Evolutionary conservation across 2,329 filamentous ascomycete species (phyloP).

Genomic region (Diaporthe sp.): DNA sequence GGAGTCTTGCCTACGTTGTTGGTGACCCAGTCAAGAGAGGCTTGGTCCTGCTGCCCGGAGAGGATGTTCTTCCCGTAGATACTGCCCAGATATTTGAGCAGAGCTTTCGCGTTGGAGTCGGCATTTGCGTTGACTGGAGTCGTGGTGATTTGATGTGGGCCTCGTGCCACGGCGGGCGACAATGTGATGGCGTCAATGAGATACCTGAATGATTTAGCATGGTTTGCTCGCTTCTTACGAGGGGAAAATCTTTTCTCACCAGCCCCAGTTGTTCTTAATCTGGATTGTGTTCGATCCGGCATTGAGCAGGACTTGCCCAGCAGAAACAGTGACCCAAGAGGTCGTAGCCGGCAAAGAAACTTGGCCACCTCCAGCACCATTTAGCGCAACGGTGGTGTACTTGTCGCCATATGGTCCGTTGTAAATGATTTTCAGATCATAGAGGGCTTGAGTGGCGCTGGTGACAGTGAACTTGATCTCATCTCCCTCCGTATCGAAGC

Average conservation of each 20-base stretch:
- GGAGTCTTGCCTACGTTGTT: constrained; percentile 58
- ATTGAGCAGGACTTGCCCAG: constrained; percentile 3
- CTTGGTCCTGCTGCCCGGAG: constrained; percentile 59
- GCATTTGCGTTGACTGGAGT: constrained; percentile 48
- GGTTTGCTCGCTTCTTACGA: fast-evolving
- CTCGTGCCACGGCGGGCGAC: neutral
- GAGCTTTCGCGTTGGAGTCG: constrained; percentile 47
- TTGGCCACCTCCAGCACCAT: constrained; percentile 1
- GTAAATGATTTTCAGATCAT: constrained; percentile 51
- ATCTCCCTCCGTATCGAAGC: constrained; percentile 54
- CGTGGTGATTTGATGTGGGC: neutral
- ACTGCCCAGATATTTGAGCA: constrained; percentile 52
- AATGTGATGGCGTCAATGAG: constrained; percentile 52
- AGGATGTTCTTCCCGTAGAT: constrained; percentile 47
- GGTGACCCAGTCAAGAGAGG: constrained; percentile 54
- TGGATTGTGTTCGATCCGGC: neutral
- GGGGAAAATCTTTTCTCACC: neutral
- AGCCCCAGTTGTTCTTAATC: constrained; percentile 18
- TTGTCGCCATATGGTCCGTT: neutral
- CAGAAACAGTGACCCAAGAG: constrained; percentile 1
- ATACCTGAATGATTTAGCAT: neutral
- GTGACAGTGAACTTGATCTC: constrained; percentile 55
- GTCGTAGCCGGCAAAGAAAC: constrained; percentile 11
- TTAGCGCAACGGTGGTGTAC: constrained; percentile 10
- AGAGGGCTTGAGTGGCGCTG: constrained; percentile 48